Percentiles rank a stretch among this genome's conserved stretches.
Conservation (phyloP, 495 filamentous ascomycete species). For the Penicillium silybi region DNA sequence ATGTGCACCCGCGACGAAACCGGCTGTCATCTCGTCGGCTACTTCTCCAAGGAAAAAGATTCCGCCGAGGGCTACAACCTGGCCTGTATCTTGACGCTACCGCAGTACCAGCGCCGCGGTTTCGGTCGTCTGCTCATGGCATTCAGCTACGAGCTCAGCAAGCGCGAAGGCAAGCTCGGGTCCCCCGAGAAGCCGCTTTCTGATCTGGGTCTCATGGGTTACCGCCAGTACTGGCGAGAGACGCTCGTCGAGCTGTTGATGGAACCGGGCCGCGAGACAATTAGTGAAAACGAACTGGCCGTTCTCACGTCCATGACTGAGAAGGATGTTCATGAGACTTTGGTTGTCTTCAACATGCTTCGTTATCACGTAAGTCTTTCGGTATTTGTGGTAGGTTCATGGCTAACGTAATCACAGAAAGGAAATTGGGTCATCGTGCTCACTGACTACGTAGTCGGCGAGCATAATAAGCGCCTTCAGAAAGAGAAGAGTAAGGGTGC, state of each 20-base stretch:
- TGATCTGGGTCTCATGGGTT: constrained; percentile 85
- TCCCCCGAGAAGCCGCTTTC: constrained; percentile 95
- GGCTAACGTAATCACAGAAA: constrained; percentile 51
- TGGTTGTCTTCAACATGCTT: constrained; percentile 91
- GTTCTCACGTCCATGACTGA: constrained; percentile 86
- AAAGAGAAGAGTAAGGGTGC: constrained; percentile 74
- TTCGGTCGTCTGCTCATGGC: constrained; percentile 91
- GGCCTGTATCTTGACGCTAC: constrained; percentile 93
- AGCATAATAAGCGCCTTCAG: constrained; percentile 65
- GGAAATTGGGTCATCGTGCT: constrained; percentile 89
- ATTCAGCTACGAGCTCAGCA: constrained; percentile 96
- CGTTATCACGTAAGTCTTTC: constrained; percentile 64
- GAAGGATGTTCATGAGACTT: constrained; percentile 86
- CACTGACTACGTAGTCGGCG: constrained; percentile 74
- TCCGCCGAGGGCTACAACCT: constrained; percentile 94
- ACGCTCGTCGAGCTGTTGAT: constrained; percentile 81
- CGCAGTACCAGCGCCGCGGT: constrained; percentile 91
- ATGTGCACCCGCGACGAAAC: constrained; percentile 85
- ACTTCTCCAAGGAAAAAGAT: constrained; percentile 98
- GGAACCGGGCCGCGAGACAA: constrained; percentile 54
- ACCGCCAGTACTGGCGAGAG: constrained; percentile 96
- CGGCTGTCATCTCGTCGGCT: constrained; percentile 90
- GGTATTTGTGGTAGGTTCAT: background rate
- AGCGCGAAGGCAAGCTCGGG: constrained; percentile 89
- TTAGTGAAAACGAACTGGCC: constrained; percentile 78